Evolutionary conservation across 2,329 filamentous ascomycete species (phyloP).

Genomic region (Ceratocystiopsis minuta): DNA sequence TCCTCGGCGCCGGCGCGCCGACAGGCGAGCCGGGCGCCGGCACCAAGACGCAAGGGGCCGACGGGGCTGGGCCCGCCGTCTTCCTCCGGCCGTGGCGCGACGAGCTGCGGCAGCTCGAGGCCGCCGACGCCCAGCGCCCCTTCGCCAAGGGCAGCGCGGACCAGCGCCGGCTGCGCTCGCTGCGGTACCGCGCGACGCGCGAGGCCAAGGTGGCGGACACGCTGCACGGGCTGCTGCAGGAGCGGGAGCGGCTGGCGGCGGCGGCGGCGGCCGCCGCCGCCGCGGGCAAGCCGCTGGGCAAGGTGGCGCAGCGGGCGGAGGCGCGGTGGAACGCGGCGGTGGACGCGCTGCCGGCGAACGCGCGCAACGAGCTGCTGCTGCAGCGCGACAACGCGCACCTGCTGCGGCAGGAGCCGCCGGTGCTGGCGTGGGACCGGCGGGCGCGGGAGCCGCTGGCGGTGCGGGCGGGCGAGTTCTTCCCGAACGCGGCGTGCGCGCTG

Average conservation of each 20-base stretch:
- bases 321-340: conserved; percentile 7
- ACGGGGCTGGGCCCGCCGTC: background rate
- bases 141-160: background rate
- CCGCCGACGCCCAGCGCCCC: background rate
- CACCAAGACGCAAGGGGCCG: too few species aligned
- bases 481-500: conserved; percentile 36
- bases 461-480: conserved; percentile 45
- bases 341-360: conserved; percentile 3
- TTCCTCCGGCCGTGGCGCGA: conserved; percentile 23
- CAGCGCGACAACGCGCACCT: conserved; percentile 36
- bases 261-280: background rate
- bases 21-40: background rate
- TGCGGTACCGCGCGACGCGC: conserved; percentile 6
- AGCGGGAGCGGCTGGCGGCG: conserved; percentile 13
- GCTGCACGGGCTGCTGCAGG: conserved; percentile 15
- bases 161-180: conserved; percentile 3
- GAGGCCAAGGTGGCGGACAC: conserved; percentile 7
- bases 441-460: conserved; percentile 50
- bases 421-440: conserved; percentile 52
- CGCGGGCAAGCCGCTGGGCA: too few species aligned
- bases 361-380: conserved; percentile 10
- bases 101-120: conserved; percentile 23
- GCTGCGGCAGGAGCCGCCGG: conserved; percentile 27
- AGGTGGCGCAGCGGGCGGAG: too few species aligned
- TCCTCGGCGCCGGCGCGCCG: background rate